A percentile compares a stretch with the other conserved stretches of the same genome.
Conservation (phyloP, 441 rosid genomes). For the Pelargonium fulgidum region DNA sequence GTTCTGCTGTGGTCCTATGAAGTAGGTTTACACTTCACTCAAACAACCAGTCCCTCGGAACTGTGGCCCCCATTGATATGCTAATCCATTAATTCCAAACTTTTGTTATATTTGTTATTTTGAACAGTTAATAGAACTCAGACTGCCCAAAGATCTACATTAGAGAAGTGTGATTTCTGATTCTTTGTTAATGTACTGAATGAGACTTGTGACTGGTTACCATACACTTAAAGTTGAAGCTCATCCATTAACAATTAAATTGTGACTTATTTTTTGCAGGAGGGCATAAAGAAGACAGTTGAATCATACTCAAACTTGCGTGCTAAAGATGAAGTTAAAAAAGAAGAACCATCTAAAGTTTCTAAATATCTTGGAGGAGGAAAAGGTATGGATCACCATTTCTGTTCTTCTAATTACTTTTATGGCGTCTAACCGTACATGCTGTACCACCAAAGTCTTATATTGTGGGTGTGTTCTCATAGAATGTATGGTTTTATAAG, state of each 20-base stretch:
- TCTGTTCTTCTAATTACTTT: conserved; percentile 11
- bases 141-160: neutral
- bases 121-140: neutral
- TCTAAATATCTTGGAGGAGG: conserved; percentile 65
- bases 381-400: conserved; percentile 40
- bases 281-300: conserved; percentile 65
- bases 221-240: neutral
- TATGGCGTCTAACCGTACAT: neutral
- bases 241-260: neutral
- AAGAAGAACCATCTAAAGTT: conserved; percentile 80
- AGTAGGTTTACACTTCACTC: neutral
- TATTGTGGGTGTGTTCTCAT: neutral
- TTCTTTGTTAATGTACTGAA: conserved; percentile 3
- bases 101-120: neutral
- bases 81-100: neutral
- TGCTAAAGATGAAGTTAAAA: conserved; percentile 45
- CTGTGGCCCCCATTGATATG: neutral
- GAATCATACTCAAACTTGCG: conserved; percentile 62
- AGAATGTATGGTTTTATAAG: neutral
- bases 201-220: neutral
- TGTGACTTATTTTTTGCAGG: conserved; percentile 42
- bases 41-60: neutral
- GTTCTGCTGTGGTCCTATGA: neutral
- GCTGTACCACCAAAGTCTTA: neutral
- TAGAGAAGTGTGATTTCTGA: neutral